Base-by-base conservation (phyloP, 306 rosid genomes). In the Bauhinia variegata region DNA sequence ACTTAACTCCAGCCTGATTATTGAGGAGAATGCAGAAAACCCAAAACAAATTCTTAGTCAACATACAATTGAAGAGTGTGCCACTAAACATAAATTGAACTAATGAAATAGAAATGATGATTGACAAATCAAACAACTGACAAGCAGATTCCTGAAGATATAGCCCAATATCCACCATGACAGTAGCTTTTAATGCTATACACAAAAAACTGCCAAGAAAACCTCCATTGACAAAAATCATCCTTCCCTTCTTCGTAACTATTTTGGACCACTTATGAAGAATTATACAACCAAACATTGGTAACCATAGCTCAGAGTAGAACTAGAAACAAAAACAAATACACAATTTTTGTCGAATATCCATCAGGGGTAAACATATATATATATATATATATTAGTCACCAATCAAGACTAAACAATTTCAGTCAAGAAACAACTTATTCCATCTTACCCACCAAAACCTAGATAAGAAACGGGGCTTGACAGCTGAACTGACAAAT, bases 361-460 rank as follows among this genome's bases (percentile, higher is more conserved):
- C 46, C 49, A 73, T 59, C 67, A 62, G 49, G 34, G 65, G 55
- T 6, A 55, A n/a, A 54, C n/a, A n/a, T n/a, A n/a, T n/a, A n/a
- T n/a, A n/a, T n/a, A n/a, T n/a, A n/a, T n/a, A n/a, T n/a, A 59
- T 2, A 36, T 36, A 5, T 36, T 54, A 15, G 33, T 47, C 43
- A 54, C 18, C 33, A 58, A 63, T 65, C 13, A 68, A 68, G 63
- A 41, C 17, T 54, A 63, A 78, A 73, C 39, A 17, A 31, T 31
- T 41, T 56, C 43, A 30, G 13, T 18, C 49, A 62, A 37, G 54
- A 73, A 55, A 47, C 65, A 56, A 42, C 51, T 49, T 49, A 61
- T 61, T 67, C 54, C 43, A 49, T 41, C 28, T 6, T 34, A 73
- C 60, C 68, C 77, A 63, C 38, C 36, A 72, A 48, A 77, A 44